A percentile compares a stretch with the other conserved stretches of the same genome.
These are phyloP conservation scores for Epichloe sylvatica DNA, from an alignment of 2,329 filamentous ascomycete species.

Conservation along the genomic window DNA sequence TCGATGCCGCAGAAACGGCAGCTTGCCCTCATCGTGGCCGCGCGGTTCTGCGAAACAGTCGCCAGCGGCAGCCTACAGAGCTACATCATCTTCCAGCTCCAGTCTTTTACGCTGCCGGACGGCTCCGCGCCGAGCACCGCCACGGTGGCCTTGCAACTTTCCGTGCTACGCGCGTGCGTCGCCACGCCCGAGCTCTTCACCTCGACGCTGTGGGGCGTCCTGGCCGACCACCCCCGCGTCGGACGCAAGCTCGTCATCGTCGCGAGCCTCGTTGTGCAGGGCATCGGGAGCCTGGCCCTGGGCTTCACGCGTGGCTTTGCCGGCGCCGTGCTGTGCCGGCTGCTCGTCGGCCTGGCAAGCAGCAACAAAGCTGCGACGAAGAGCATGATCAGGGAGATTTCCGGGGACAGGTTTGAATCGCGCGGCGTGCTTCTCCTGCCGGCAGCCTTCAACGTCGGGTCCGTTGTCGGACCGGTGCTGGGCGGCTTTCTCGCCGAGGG, in stretches of 20 bases:
- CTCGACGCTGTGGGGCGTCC: neutral
- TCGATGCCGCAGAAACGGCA: neutral
- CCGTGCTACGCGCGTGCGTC: neutral
- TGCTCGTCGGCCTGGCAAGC: neutral
- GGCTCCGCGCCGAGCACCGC: neutral
- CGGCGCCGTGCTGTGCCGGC: neutral
- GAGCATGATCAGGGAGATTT: too few species aligned
- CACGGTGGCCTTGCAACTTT: neutral
- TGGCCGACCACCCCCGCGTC: neutral
- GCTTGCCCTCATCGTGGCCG: neutral
- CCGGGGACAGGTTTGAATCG: too few species aligned
- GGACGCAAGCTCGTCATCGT: neutral
- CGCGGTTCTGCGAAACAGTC: neutral
- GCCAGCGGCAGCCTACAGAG: neutral
- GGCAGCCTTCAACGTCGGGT: constrained; percentile 59
- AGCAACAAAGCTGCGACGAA: neutral
- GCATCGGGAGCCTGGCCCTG: neutral
- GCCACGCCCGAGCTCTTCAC: neutral
- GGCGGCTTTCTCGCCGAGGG: constrained; percentile 58
- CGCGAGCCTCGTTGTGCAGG: neutral
- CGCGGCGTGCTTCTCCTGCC: constrained; percentile 59
- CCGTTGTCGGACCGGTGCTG: constrained; percentile 56
- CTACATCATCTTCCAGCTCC: neutral
- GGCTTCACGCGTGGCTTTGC: neutral
- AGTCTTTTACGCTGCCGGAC: neutral